These are phyloP conservation scores for Fusarium pilosicola DNA, from an alignment of 2,329 filamentous ascomycete species.

Conservation along the genomic window DNA sequence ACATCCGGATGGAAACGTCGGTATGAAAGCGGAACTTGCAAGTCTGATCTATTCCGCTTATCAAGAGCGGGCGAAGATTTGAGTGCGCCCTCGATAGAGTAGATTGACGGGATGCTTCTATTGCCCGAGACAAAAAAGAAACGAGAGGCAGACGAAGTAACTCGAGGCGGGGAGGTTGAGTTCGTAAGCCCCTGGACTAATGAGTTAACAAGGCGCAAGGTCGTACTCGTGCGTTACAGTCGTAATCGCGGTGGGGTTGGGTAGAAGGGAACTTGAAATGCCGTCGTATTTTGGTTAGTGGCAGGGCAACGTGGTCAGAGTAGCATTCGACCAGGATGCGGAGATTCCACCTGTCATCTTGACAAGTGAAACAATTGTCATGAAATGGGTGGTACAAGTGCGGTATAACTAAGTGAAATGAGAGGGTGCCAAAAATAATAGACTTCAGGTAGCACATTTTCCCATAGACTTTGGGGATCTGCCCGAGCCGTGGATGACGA, in stretches of 20 bases:
- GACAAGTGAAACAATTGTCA: not conserved
- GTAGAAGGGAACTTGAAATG: not conserved
- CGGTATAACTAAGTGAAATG: not conserved
- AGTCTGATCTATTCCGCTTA: not conserved
- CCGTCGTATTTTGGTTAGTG: not conserved
- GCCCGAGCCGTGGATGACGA: not conserved
- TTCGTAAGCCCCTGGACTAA: not conserved
- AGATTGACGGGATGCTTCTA: not conserved
- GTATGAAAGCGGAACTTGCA: not conserved
- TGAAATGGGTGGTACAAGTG: no score
- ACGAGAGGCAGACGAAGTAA: not conserved
- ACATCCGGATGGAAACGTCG: not conserved
- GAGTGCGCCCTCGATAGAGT: not conserved
- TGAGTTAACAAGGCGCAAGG: not conserved
- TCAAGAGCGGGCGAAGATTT: not conserved
- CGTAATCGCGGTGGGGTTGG: not conserved
- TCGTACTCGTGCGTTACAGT: not conserved
- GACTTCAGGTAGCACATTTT: not conserved
- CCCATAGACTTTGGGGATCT: not conserved
- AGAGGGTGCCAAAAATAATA: not conserved
- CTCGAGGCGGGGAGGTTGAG: not conserved
- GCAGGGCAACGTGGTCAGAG: not conserved
- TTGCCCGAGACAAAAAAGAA: not conserved
- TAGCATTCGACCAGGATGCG: not conserved
- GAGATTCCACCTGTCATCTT: not conserved